A percentile compares a stretch with the other conserved stretches of the same genome.
phyloP scores from a whole-genome alignment of 331 rosid species.

The Acacia concinna region DNA sequence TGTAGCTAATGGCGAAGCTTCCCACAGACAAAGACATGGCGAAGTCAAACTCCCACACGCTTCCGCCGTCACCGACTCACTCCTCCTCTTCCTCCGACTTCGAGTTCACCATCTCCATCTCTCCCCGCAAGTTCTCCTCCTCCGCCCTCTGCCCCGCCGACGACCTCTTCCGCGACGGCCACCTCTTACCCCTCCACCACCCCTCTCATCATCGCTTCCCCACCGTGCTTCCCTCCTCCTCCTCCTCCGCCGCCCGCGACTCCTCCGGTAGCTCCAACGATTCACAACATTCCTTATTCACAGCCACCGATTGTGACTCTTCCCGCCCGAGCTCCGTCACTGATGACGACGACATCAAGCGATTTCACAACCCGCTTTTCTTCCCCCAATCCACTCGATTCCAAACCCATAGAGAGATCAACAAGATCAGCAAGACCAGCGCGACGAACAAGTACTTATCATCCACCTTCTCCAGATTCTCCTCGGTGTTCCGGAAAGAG shows the following conservation, averaged over 20 bases:
- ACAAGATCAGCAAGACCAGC: slow-evolving; percentile 27
- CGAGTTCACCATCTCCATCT: slow-evolving; percentile 80
- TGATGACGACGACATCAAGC: slow-evolving; percentile 65
- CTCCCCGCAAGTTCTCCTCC: slow-evolving; percentile 66
- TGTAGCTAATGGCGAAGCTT: slow-evolving; percentile 46
- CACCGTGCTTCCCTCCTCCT: slow-evolving; percentile 73
- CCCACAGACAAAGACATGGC: slow-evolving; percentile 22
- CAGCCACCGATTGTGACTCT: slow-evolving; percentile 65
- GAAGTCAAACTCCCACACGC: slow-evolving; percentile 57
- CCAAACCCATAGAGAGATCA: slow-evolving; percentile 37
- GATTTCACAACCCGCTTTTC: slow-evolving; percentile 30
- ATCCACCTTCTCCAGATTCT: slow-evolving; percentile 76
- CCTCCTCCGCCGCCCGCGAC: slow-evolving; percentile 64
- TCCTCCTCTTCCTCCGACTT: slow-evolving; percentile 77
- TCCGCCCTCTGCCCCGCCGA: slow-evolving; percentile 71
- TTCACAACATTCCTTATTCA: slow-evolving; percentile 61
- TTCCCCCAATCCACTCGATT: slow-evolving; percentile 3
- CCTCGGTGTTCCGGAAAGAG: slow-evolving; percentile 72
- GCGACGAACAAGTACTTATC: slow-evolving; percentile 50
- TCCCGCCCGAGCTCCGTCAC: slow-evolving; percentile 84
- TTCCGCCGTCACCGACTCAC: slow-evolving; percentile 76
- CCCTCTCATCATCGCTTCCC: slow-evolving; percentile 75
- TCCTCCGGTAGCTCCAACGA: slow-evolving; percentile 79
- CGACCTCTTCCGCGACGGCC: slow-evolving; percentile 94
- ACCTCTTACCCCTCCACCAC: slow-evolving; percentile 82